Evolutionary conservation across 208 protist genomes (phyloP), one percentile per base, ranked within the genome.

Genomic region (Crithidia acanthocephali): DNA sequence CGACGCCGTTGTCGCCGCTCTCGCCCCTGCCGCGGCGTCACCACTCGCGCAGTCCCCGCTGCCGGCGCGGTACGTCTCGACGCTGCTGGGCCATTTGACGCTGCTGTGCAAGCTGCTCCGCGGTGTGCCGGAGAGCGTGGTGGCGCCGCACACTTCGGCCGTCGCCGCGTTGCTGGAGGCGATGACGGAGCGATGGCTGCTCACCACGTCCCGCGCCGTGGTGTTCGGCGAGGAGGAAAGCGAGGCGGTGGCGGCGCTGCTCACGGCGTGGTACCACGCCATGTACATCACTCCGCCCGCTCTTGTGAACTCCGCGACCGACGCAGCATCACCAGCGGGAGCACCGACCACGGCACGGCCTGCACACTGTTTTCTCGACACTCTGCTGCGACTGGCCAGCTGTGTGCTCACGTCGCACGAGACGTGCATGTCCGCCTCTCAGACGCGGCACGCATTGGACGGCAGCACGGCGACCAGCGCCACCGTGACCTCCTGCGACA

Each of bases 191-290:
- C 65, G 52, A 18, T 78, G 72, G 72, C 65, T 78, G 28, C 55
- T 78, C 18, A 63, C 40, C 2, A 53, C 65, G 23, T 68, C 65
- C 25, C 72, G 72, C 20, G 42, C 55, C 28, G 65, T 25, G 30
- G 28, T 62, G 20, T 72, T 78, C 59, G 30, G 2, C 45, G 63
- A 44, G 2, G 80, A 68, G 10, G 77, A 60, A 64, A 73, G 74
- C 40, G 79, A 81, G 52, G 22, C 84, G 15, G 70, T 85, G 27
- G 80, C 72, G 40, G 57, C 68, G 30, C 74, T 93, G 27, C 72
- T 94, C 11, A 85, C 72, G 42, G 63, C 84, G 22, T 89, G 83
- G 88, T 94, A 81, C 60, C 48, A 85, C 65, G 72, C 80, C 52
- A 90, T 88, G 81, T 79, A 90, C 59, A 69, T 91, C 51, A 64